Percentiles rank a stretch among this genome's conserved stretches.
Evolutionary conservation across 441 rosid species (phyloP).

Genomic region (Geranium incanum): DNA sequence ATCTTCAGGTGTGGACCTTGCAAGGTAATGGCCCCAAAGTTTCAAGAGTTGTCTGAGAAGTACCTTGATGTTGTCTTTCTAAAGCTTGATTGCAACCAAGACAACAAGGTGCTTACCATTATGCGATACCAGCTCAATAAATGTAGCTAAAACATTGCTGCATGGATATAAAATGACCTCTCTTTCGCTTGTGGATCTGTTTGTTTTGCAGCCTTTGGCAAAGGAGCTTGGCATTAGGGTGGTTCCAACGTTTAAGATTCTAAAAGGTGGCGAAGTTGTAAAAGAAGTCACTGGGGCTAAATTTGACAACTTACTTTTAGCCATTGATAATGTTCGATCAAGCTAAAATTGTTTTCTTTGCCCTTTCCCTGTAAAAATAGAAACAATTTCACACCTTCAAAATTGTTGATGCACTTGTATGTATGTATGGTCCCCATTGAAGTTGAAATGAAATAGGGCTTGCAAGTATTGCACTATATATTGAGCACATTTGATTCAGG

Average conservation of each 20-base stretch:
- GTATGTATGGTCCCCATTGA: not conserved
- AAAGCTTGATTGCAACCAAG: slow-evolving; percentile 92
- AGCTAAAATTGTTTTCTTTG: slow-evolving; percentile 28
- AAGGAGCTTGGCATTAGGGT: slow-evolving; percentile 82
- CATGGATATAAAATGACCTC: not conserved
- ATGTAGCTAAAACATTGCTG: not conserved
- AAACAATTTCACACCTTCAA: not conserved
- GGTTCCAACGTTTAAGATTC: slow-evolving; percentile 85
- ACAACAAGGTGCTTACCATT: slow-evolving; percentile 49
- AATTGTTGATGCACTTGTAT: slow-evolving; percentile 11
- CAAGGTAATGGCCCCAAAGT: slow-evolving; percentile 82
- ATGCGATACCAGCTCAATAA: not conserved
- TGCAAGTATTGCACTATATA: too few relatives aligned
- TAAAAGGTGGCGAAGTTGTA: slow-evolving; percentile 53
- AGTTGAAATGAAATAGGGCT: slow-evolving; percentile 5
- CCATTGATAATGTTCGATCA: slow-evolving; percentile 65
- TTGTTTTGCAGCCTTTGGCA: slow-evolving; percentile 59
- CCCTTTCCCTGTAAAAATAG: slow-evolving; percentile 22
- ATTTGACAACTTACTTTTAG: slow-evolving; percentile 53
- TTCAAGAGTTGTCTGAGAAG: slow-evolving; percentile 59
- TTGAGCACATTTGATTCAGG: too few relatives aligned
- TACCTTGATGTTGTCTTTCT: slow-evolving; percentile 71
- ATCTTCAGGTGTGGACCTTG: slow-evolving; percentile 83
- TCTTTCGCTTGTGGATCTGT: not conserved
- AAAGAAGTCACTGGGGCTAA: slow-evolving; percentile 85